A percentile compares a stretch with the other conserved stretches of the same genome.
These are phyloP conservation scores for Chalara sp. DNA, from an alignment of 2,329 filamentous ascomycete species.

Conservation along the genomic window DNA sequence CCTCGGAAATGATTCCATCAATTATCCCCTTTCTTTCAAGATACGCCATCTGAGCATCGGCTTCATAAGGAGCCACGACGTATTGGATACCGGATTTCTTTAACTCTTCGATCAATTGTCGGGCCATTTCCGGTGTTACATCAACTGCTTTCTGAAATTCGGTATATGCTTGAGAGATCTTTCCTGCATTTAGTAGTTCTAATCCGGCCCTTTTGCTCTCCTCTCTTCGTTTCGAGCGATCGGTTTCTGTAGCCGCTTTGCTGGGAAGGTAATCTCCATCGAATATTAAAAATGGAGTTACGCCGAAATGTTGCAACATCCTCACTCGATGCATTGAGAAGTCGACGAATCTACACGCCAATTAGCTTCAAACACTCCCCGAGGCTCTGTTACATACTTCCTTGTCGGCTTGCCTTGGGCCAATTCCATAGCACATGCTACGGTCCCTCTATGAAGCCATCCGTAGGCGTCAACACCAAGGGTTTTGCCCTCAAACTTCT, in stretches of 20 bases:
- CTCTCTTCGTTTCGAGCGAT: constrained; percentile 67
- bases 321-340: constrained; percentile 84
- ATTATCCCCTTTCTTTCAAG: constrained; percentile 81
- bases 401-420: constrained; percentile 81
- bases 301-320: constrained; percentile 89
- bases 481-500: constrained; percentile 80
- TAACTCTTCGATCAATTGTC: constrained; percentile 82
- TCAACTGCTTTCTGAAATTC: constrained; percentile 95
- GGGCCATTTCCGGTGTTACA: constrained; percentile 93
- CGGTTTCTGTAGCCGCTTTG: constrained; percentile 80
- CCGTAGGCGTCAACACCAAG: constrained; percentile 96
- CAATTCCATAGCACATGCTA: constrained; percentile 84
- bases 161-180: constrained; percentile 69
- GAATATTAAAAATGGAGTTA: constrained; percentile 93
- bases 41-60: constrained; percentile 94
- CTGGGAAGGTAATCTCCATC: constrained; percentile 93
- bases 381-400: constrained; percentile 51
- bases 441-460: constrained; percentile 92
- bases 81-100: constrained; percentile 76
- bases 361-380: constrained; percentile 1
- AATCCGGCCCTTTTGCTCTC: constrained; percentile 70
- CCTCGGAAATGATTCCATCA: constrained; percentile 85
- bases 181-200: constrained; percentile 76
- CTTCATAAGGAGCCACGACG: constrained; percentile 93
- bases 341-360: constrained; percentile 65